A percentile compares a stretch with the other conserved stretches of the same genome.
phyloP scores from a whole-genome alignment of 345 rosid genomes.

The Sonneratia caseolaris region DNA sequence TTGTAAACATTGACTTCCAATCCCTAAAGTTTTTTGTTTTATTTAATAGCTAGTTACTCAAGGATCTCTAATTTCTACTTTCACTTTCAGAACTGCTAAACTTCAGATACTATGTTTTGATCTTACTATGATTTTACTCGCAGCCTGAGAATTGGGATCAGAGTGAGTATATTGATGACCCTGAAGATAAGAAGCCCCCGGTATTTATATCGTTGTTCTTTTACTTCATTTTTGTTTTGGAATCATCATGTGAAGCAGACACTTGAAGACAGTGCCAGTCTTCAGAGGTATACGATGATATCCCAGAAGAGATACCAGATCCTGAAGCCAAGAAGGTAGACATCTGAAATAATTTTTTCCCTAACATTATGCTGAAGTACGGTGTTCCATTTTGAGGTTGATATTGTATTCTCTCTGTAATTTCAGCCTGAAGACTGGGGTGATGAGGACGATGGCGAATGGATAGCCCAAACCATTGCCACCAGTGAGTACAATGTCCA shows the following conservation, averaged over 20 bases:
- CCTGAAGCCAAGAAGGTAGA: slow-evolving; percentile 82
- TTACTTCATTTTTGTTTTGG: neutral
- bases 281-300: slow-evolving; percentile 38
- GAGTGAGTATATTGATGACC: slow-evolving; percentile 38
- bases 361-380: neutral
- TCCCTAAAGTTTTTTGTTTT: neutral
- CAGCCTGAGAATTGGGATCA: slow-evolving; percentile 56
- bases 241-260: neutral
- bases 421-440: slow-evolving; percentile 98
- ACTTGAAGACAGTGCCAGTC: slow-evolving; percentile 7
- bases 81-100: slow-evolving; percentile 36
- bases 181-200: slow-evolving; percentile 43
- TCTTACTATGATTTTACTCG: slow-evolving; percentile 16
- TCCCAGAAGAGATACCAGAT: slow-evolving; percentile 42
- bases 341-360: neutral
- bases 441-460: slow-evolving; percentile 99
- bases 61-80: slow-evolving; percentile 1
- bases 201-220: slow-evolving; percentile 11
- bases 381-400: neutral
- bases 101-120: slow-evolving; percentile 29
- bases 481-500: slow-evolving; percentile 96
- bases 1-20: neutral
- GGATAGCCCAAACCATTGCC: slow-evolving; percentile 85
- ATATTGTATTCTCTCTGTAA: neutral
- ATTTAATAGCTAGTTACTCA: neutral